phyloP scores from a whole-genome alignment of 768 basidiomycete genomes.

The Leccinum variicolor region DNA sequence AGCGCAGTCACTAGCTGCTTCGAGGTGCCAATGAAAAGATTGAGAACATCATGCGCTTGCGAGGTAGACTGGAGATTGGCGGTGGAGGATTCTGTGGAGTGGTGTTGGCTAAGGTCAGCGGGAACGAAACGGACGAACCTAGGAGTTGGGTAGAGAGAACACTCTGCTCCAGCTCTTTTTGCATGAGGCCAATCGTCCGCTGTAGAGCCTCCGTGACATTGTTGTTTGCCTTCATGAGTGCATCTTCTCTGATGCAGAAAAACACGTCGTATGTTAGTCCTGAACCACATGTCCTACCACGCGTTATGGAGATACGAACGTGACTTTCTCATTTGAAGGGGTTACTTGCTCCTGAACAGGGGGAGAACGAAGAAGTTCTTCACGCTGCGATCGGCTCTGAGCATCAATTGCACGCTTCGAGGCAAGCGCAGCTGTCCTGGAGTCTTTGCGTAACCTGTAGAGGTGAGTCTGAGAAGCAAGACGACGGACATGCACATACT shows the following conservation, averaged over 20 bases:
- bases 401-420: conserved; percentile 76
- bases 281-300: neutral
- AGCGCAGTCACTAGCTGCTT: conserved; percentile 83
- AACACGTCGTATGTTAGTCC: neutral
- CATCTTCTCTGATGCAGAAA: conserved; percentile 60
- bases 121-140: conserved; percentile 40
- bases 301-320: conserved; percentile 40
- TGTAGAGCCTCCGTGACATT: conserved; percentile 87
- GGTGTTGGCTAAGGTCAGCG: neutral
- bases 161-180: conserved; percentile 86
- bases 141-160: conserved; percentile 85
- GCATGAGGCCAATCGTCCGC: conserved; percentile 83
- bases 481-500: conserved; percentile 40
- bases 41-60: conserved; percentile 71
- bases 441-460: conserved; percentile 56
- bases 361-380: conserved; percentile 63
- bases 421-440: conserved; percentile 62
- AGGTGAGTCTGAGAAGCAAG: neutral
- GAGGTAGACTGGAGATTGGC: conserved; percentile 72
- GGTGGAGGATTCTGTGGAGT: conserved; percentile 66
- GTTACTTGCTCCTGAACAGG: conserved; percentile 44
- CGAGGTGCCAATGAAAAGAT: conserved; percentile 69
- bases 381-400: conserved; percentile 52
- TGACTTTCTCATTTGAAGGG: conserved; percentile 51
- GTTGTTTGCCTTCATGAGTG: conserved; percentile 83